These are phyloP conservation scores for Rhododendron williamsianum DNA, from an alignment of 148 eudicot genomes.

Conservation along the genomic window DNA sequence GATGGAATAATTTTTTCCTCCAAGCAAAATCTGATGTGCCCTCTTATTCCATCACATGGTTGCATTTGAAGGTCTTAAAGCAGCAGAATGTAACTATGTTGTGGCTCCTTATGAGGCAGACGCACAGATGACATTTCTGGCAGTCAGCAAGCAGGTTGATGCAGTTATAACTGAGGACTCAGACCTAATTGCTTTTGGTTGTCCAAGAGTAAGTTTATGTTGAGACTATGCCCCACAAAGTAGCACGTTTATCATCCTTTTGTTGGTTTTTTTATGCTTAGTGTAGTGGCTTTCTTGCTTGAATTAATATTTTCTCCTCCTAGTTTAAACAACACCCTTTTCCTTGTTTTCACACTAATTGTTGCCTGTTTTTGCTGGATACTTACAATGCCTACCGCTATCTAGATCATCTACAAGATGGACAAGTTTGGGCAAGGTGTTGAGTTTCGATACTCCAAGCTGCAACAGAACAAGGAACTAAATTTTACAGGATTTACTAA, in stretches of 20 bases:
- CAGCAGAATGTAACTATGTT: slow-evolving; percentile 62
- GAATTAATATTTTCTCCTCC: not conserved
- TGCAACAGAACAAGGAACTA: slow-evolving; percentile 73
- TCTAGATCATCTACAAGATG: slow-evolving; percentile 96
- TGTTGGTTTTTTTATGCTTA: not conserved
- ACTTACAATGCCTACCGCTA: not conserved
- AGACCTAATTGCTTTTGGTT: slow-evolving; percentile 92
- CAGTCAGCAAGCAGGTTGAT: slow-evolving; percentile 73
- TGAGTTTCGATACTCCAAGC: slow-evolving; percentile 57
- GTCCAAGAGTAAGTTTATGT: slow-evolving; percentile 71
- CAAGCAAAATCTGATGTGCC: not conserved
- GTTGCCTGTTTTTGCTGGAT: not conserved
- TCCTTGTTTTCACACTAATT: not conserved
- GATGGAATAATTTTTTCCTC: not conserved
- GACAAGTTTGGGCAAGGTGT: slow-evolving; percentile 96
- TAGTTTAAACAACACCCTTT: not conserved
- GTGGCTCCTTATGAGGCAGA: slow-evolving; percentile 99
- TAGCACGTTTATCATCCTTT: not conserved
- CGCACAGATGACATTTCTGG: slow-evolving; percentile 96
- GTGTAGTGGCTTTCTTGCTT: not conserved
- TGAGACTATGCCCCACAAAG: not conserved
- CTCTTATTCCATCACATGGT: slow-evolving; percentile 6
- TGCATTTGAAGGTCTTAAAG: slow-evolving; percentile 61
- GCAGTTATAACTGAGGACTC: slow-evolving; percentile 97
- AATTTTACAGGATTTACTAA: slow-evolving; percentile 65